These are phyloP conservation scores for Cladophialophora yegresii DNA, from an alignment of 2,329 filamentous ascomycete genomes.

Conservation along the genomic window DNA sequence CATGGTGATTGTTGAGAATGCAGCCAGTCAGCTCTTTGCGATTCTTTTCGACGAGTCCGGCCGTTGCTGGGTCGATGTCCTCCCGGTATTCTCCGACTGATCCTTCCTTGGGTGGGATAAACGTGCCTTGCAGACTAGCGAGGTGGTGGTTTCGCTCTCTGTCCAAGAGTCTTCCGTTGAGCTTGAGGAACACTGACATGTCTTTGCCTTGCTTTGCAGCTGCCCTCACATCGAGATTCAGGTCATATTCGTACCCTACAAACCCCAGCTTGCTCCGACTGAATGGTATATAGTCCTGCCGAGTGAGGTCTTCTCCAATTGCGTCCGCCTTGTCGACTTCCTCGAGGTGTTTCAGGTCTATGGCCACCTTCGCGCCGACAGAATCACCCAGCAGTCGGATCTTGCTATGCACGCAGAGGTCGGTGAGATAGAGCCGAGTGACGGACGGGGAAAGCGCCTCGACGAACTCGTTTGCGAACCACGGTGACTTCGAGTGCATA, in stretches of 20 bases:
- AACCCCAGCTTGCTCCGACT: slow-evolving; percentile 23
- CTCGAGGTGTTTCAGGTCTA: not conserved
- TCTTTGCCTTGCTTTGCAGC: not conserved
- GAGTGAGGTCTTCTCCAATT: slow-evolving; percentile 18
- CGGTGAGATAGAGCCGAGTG: slow-evolving; percentile 26
- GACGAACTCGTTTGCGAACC: slow-evolving; percentile 25
- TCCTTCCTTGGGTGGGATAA: slow-evolving; percentile 15
- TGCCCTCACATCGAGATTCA: not conserved
- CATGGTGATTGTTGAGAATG: slow-evolving; percentile 5
- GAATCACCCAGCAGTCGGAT: not conserved
- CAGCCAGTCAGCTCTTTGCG: slow-evolving; percentile 13
- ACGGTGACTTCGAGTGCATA: slow-evolving; percentile 20
- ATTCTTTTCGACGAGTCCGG: slow-evolving; percentile 7
- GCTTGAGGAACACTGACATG: slow-evolving; percentile 21
- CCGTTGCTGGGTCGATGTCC: not conserved
- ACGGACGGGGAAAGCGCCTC: slow-evolving; percentile 24
- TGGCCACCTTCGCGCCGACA: slow-evolving; percentile 11
- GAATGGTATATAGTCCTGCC: slow-evolving; percentile 28
- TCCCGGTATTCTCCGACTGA: not conserved
- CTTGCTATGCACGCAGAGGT: slow-evolving; percentile 20
- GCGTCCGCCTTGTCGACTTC: not conserved
- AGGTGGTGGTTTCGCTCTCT: slow-evolving; percentile 33
- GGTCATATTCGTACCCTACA: slow-evolving; percentile 29
- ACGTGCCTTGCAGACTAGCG: slow-evolving; percentile 1
- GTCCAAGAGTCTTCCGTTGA: slow-evolving; percentile 34